A percentile compares a stretch with the other conserved stretches of the same genome.
Evolutionary conservation across 1,284 basidiomycete genomes (phyloP).

Genomic region (Naganishia albida): DNA sequence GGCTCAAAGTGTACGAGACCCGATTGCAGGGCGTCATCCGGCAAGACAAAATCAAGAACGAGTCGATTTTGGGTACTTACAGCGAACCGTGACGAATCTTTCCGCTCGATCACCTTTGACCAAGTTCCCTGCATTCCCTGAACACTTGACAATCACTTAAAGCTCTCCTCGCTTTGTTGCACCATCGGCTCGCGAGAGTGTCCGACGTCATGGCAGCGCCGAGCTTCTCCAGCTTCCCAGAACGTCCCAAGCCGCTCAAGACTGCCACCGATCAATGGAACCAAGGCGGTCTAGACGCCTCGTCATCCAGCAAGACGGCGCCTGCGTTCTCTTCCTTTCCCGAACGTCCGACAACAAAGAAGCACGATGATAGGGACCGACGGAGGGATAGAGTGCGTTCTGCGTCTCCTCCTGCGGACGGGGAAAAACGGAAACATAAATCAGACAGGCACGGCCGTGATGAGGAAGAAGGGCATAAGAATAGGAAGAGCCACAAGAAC

Average conservation of each 20-base stretch:
- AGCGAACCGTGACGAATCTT: not conserved
- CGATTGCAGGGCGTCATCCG: too few relatives aligned
- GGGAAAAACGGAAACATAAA: not conserved
- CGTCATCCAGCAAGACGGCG: slow-evolving; percentile 1
- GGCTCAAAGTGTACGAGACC: too few relatives aligned
- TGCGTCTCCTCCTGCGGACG: not conserved
- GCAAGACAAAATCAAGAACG: too few relatives aligned
- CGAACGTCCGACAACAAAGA: slow-evolving; percentile 1
- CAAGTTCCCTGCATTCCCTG: not conserved
- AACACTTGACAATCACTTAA: not conserved
- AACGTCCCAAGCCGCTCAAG: not conserved
- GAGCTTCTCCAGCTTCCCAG: slow-evolving; percentile 29
- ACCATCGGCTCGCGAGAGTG: not conserved
- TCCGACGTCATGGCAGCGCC: not conserved
- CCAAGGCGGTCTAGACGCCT: slow-evolving; percentile 16
- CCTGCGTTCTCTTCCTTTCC: slow-evolving; percentile 30
- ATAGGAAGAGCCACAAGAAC: slow-evolving; percentile 4
- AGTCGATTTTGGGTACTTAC: not conserved
- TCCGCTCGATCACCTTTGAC: too few relatives aligned
- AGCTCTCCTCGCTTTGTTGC: not conserved
- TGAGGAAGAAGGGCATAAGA: not conserved
- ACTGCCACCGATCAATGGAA: not conserved
- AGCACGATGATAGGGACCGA: not conserved
- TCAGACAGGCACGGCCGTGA: slow-evolving; percentile 2
- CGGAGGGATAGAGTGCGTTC: not conserved